phyloP scores from a whole-genome alignment of 768 basidiomycete species.

The Tricholoma hemisulphureum region DNA sequence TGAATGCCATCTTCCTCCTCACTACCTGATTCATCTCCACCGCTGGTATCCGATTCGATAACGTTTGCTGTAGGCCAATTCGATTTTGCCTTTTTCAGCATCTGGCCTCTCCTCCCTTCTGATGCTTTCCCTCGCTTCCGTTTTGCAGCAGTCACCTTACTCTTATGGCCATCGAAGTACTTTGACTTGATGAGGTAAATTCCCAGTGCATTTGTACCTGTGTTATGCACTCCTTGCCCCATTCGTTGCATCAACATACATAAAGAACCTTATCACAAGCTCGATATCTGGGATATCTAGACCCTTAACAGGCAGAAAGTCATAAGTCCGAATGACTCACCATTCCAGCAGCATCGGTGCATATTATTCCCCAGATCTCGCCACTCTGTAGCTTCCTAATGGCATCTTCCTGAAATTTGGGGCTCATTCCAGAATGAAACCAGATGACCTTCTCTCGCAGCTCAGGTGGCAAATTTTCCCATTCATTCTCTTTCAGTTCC shows the following conservation, averaged over 20 bases:
- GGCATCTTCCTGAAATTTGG: constrained; percentile 3
- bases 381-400: constrained; percentile 3
- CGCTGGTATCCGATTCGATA: neutral
- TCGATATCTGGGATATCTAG: constrained; percentile 13
- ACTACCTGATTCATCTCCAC: neutral
- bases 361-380: constrained; percentile 12
- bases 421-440: constrained; percentile 20
- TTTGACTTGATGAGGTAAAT: constrained; percentile 15
- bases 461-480: neutral
- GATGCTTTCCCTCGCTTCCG: neutral
- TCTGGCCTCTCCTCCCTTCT: neutral
- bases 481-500: neutral
- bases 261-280: constrained; percentile 14
- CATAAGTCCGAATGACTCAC: constrained; percentile 2
- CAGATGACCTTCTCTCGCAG: constrained; percentile 7
- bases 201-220: constrained; percentile 3
- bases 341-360: constrained; percentile 17
- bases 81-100: neutral
- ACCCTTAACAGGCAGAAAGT: constrained; percentile 2
- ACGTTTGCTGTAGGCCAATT: neutral
- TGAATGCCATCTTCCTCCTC: neutral
- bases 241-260: constrained; percentile 13
- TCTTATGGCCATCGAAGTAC: no score
- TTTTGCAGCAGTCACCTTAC: neutral
- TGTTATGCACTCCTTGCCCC: constrained; percentile 12